These are phyloP conservation scores for Tolypocladium ophioglossoides DNA, from an alignment of 2,329 filamentous ascomycete species.

Conservation along the genomic window DNA sequence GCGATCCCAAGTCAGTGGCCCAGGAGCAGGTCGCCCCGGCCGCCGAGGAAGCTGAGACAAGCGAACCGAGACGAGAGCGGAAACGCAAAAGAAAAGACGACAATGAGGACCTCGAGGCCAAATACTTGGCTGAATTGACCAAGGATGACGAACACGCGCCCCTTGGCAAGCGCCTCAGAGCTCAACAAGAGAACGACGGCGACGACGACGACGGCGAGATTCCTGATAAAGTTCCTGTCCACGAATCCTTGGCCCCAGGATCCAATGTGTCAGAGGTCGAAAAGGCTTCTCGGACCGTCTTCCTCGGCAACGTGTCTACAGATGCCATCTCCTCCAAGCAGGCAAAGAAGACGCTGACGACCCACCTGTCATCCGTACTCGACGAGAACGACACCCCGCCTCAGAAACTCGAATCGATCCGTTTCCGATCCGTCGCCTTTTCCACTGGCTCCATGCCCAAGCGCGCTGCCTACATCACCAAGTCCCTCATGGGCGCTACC, in stretches of 20 bases:
- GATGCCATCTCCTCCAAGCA: constrained; percentile 73
- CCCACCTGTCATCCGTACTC: constrained; percentile 70
- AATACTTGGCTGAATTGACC: constrained; percentile 57
- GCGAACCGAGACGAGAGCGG: constrained; percentile 30
- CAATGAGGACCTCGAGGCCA: constrained; percentile 59
- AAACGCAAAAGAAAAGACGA: constrained; percentile 60
- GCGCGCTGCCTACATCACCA: constrained; percentile 87
- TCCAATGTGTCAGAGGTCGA: constrained; percentile 57
- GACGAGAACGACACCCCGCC: constrained; percentile 36
- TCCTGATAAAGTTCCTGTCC: constrained; percentile 35
- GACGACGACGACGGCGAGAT: constrained; percentile 25
- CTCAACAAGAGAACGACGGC: constrained; percentile 18
- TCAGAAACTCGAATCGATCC: constrained; percentile 78
- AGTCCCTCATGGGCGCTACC: constrained; percentile 81
- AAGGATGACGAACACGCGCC: constrained; percentile 48
- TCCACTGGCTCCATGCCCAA: constrained; percentile 69
- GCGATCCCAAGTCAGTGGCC: constrained; percentile 12
- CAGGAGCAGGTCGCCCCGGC: constrained; percentile 15
- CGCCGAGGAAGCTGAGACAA: constrained; percentile 22
- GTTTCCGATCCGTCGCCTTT: constrained; percentile 90
- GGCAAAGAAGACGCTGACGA: constrained; percentile 65
- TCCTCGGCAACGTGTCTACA: constrained; percentile 82
- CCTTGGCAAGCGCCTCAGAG: constrained; percentile 43
- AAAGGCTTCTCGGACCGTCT: constrained; percentile 82
- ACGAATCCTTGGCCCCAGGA: constrained; percentile 45